A percentile compares a stretch with the other conserved stretches of the same genome.
phyloP scores from a whole-genome alignment of 345 rosid genomes.

The Crucihimalaya himalaica region DNA sequence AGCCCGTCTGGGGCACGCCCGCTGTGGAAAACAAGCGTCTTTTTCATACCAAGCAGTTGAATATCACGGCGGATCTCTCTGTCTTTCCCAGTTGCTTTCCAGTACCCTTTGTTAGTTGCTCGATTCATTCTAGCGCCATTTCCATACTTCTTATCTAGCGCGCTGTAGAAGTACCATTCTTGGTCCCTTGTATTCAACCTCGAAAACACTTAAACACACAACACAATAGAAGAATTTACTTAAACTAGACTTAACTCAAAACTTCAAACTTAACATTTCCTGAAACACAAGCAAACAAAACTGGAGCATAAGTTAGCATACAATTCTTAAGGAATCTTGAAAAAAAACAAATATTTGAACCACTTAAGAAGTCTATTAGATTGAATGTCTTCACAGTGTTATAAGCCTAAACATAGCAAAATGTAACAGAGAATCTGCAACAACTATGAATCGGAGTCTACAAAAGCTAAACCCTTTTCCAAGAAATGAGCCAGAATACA shows the following conservation, averaged over 20 bases:
- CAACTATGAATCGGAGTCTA: slow-evolving; percentile 10
- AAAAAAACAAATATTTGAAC: background rate
- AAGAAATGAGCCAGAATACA: slow-evolving; percentile 8
- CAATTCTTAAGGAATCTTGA: background rate
- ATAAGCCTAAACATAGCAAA: slow-evolving; percentile 20
- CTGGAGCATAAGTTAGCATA: background rate
- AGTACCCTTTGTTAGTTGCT: slow-evolving; percentile 75
- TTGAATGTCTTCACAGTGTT: background rate
- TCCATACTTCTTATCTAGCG: slow-evolving; percentile 76
- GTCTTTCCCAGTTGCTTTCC: slow-evolving; percentile 97
- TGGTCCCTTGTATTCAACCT: slow-evolving; percentile 86
- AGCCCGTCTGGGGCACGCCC: slow-evolving; percentile 91
- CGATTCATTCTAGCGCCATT: slow-evolving; percentile 91
- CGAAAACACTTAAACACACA: slow-evolving; percentile 50
- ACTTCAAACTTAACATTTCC: slow-evolving; percentile 29
- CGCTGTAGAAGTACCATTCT: slow-evolving; percentile 91
- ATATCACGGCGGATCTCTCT: slow-evolving; percentile 58
- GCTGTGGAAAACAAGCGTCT: slow-evolving; percentile 80
- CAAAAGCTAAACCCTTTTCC: slow-evolving; percentile 4
- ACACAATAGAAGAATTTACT: background rate
- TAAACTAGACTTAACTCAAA: slow-evolving; percentile 6
- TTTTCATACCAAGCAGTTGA: slow-evolving; percentile 71
- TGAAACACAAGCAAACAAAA: slow-evolving; percentile 35
- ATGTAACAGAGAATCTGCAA: slow-evolving; percentile 3
- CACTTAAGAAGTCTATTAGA: background rate